A percentile compares a stretch with the other conserved stretches of the same genome.
These are phyloP conservation scores for Paspalum vaginatum DNA, from an alignment of 176 grass and related monocot species.

Conservation along the genomic window DNA sequence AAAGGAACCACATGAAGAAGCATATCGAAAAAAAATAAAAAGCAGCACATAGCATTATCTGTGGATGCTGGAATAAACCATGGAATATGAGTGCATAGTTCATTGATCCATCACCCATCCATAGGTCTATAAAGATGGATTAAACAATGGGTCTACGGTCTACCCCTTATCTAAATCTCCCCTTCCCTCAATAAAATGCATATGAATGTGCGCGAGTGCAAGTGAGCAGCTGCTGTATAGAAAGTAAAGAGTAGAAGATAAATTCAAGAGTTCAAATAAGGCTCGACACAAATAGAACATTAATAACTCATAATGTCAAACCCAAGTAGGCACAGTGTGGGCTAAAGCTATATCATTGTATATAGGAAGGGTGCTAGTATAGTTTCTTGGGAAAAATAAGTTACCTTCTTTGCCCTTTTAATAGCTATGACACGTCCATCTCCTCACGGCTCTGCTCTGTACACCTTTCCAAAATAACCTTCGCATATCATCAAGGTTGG, in stretches of 20 bases:
- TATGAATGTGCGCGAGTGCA: background rate
- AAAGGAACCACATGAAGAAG: slow-evolving; percentile 21
- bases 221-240: background rate
- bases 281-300: background rate
- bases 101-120: background rate
- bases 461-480: slow-evolving; percentile 87
- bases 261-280: background rate
- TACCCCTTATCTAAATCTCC: slow-evolving; percentile 3
- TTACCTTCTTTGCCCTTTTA: slow-evolving; percentile 92
- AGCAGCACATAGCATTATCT: too few species aligned
- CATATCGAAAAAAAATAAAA: slow-evolving; percentile 4
- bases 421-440: slow-evolving; percentile 67
- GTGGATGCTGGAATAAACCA: slow-evolving; percentile 16
- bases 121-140: slow-evolving; percentile 19
- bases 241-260: background rate
- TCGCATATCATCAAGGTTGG: slow-evolving; percentile 66
- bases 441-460: slow-evolving; percentile 72
- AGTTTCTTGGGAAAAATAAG: slow-evolving; percentile 14
- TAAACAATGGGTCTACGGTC: background rate
- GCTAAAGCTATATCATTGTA: slow-evolving; percentile 14
- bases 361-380: too few species aligned
- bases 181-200: slow-evolving; percentile 5
- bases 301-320: slow-evolving; percentile 19
- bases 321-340: background rate
- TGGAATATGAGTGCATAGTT: slow-evolving; percentile 19